Percentiles rank a stretch among this genome's conserved stretches.
phyloP scores from a whole-genome alignment of 306 rosid genomes.

The Dalbergia cochinchinensis region DNA sequence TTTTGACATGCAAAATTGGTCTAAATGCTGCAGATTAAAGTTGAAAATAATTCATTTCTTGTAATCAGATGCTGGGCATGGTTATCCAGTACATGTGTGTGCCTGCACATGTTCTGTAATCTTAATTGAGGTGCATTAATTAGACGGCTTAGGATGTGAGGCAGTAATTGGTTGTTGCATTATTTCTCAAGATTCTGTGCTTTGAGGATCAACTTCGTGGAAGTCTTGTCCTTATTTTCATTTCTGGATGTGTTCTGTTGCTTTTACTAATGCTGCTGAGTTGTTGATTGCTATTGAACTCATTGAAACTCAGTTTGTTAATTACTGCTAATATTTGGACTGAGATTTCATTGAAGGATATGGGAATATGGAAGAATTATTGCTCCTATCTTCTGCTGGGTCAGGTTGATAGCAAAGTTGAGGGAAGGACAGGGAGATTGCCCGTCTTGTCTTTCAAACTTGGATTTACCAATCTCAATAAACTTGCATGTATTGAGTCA shows the following conservation, averaged over 20 bases:
- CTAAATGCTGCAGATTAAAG: constrained; percentile 15
- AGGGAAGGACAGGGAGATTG: constrained; percentile 13
- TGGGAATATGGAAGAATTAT: constrained; percentile 14
- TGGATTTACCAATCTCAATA: constrained; percentile 6
- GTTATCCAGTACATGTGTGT: constrained; percentile 6
- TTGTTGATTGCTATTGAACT: not conserved
- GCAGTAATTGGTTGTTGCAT: not conserved
- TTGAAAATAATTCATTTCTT: constrained; percentile 18
- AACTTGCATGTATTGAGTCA: not conserved
- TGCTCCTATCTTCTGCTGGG: not conserved
- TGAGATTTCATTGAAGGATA: not conserved
- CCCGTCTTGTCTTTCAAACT: constrained; percentile 24
- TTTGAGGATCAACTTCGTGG: not conserved
- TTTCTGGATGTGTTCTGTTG: not conserved
- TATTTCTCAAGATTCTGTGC: not conserved
- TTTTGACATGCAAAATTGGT: constrained; percentile 38
- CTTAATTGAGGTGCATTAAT: constrained; percentile 4
- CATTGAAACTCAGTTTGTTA: constrained; percentile 5
- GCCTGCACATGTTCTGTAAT: constrained; percentile 18
- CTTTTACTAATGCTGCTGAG: constrained; percentile 11
- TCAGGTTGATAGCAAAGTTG: not conserved
- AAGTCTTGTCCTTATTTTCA: constrained; percentile 18
- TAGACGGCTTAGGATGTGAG: not conserved
- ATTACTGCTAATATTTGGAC: constrained; percentile 13
- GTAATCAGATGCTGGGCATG: constrained; percentile 16